Base-by-base conservation (phyloP, 23 red algal species). In the Gracilariopsis chorda region DNA sequence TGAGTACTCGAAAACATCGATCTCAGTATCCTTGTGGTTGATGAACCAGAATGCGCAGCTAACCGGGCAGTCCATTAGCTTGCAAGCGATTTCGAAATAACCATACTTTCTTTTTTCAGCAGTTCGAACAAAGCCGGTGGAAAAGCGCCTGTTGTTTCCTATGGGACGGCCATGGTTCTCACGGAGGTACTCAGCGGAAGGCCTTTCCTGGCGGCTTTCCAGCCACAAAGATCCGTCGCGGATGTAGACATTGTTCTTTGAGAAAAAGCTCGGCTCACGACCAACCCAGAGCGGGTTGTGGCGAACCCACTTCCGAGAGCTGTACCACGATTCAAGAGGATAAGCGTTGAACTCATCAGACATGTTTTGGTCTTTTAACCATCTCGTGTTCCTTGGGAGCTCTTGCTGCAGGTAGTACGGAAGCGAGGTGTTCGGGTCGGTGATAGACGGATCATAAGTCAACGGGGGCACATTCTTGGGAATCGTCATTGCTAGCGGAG, bases 31-130 rank as follows among this genome's bases (percentile, higher is more conserved):
- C 0, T 37, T 8, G 32, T 80, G 74, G 32, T 69, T 36, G 4
- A 74, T 63, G 20, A 91, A 51, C 87, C 87, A 91, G 42, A 91
- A 91, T n/a, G 87, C 74, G 51, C 74, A 73, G 10, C 69, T 78
- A 57, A 91, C 76, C 9, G 59, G 59, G 23, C 82, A 68, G 17
- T 86, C 82, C 82, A 86, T 86, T 3, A 86, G 58, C 19, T 65
- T 45, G 47, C 82, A 86, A 27, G 59, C 41, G 17, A 86, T 86
- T 14, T 86, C 82, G 71, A 86, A 86, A 30, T 86, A 86, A 1
- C 82, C 82, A 49, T 86, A 86, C 10, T 68, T 43, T 6, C 82
- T 60, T 46, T 51, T 86, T 65, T 86, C 63, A 0, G 30, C 19
- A 11, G 82, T 86, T 2, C 82, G 37, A 35, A 86, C 61, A 23